Percentiles rank a stretch among this genome's conserved stretches.
phyloP scores from a whole-genome alignment of 1,284 basidiomycete genomes.

The Boletellus dicymbophilus region DNA sequence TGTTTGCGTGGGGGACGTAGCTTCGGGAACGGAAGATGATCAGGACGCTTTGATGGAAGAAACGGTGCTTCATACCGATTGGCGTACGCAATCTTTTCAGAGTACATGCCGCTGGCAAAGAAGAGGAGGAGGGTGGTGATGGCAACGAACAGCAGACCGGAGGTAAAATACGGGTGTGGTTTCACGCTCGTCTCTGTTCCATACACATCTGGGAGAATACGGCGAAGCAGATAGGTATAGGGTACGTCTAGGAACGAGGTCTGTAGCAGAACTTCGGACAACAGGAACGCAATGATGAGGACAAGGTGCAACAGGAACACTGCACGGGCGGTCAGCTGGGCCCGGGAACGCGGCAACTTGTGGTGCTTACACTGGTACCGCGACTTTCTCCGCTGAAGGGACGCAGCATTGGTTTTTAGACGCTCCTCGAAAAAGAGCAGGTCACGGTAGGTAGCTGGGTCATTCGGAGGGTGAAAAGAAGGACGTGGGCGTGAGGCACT shows the following conservation, averaged over 20 bases:
- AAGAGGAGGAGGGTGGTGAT: constrained; percentile 92
- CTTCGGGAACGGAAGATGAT: constrained; percentile 42
- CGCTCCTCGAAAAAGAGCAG: constrained; percentile 95
- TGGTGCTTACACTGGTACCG: constrained; percentile 79
- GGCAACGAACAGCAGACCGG: constrained; percentile 80
- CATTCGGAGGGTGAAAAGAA: constrained; percentile 40
- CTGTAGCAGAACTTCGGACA: constrained; percentile 73
- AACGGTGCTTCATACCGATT: constrained; percentile 70
- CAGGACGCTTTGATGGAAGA: constrained; percentile 14
- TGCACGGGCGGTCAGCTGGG: constrained; percentile 36
- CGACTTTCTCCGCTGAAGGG: constrained; percentile 78
- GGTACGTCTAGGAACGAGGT: constrained; percentile 67
- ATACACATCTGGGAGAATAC: constrained; percentile 52
- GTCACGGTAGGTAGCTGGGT: constrained; percentile 79
- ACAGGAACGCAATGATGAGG: constrained; percentile 68
- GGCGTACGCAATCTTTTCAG: constrained; percentile 95
- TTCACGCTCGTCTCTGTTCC: constrained; percentile 43
- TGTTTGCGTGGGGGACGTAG: constrained; percentile 97
- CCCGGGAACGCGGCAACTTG: background rate
- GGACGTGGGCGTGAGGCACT: constrained; percentile 34
- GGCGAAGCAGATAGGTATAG: constrained; percentile 53
- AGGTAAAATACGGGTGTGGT: constrained; percentile 71
- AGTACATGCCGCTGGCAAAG: constrained; percentile 96
- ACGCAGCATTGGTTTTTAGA: constrained; percentile 89
- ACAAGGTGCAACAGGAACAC: constrained; percentile 79